These are phyloP conservation scores for Pterocarpus santalinus DNA, from an alignment of 306 rosid genomes.

Conservation along the genomic window DNA sequence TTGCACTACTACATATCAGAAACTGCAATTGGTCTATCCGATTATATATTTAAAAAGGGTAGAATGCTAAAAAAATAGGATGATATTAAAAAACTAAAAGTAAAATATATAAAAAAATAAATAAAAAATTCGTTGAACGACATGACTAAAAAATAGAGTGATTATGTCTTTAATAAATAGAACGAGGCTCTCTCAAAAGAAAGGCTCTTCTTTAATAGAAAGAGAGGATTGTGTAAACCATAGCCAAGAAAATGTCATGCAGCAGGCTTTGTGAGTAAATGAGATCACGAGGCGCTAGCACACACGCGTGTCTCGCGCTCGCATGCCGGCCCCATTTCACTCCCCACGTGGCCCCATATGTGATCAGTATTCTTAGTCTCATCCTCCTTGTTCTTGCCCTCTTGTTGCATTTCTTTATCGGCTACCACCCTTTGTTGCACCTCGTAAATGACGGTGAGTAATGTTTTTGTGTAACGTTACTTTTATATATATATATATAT, in stretches of 20 bases:
- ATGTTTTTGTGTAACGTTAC: background rate
- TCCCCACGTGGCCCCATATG: constrained; percentile 53
- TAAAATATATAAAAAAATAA: too few relatives aligned
- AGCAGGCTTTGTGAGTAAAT: constrained; percentile 13
- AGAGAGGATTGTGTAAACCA: too few relatives aligned
- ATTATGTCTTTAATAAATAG: too few relatives aligned
- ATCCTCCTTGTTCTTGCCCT: constrained; percentile 28
- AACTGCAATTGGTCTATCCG: too few relatives aligned
- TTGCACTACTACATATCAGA: too few relatives aligned
- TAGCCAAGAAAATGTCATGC: background rate
- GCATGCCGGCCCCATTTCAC: constrained; percentile 65
- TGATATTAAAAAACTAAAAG: too few relatives aligned
- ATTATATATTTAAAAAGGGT: too few relatives aligned
- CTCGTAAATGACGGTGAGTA: background rate
- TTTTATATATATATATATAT: background rate
- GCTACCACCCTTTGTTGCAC: constrained; percentile 33
- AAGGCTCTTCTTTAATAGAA: too few relatives aligned
- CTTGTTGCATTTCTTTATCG: background rate
- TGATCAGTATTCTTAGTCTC: background rate
- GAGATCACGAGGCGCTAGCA: constrained; percentile 60
- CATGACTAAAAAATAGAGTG: too few relatives aligned
- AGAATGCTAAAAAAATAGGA: too few relatives aligned
- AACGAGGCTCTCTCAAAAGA: too few relatives aligned
- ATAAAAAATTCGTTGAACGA: too few relatives aligned
- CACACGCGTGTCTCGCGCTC: constrained; percentile 74